Conservation (phyloP, 345 rosid genomes). For the Eucalyptus globulus region DNA sequence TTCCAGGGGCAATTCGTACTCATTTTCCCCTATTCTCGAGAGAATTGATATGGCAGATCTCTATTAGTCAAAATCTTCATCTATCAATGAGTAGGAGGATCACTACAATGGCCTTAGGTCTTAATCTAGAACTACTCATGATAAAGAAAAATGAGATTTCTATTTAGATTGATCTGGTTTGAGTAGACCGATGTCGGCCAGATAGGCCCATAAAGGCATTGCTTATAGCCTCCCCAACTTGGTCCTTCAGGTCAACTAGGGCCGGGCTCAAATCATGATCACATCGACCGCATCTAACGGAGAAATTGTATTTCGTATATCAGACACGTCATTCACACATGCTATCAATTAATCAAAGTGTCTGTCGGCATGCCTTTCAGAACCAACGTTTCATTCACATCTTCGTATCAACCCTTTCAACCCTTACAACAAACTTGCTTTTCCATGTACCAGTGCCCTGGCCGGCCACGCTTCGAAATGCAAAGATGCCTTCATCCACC, state of each 20-base stretch:
- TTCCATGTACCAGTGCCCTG: not conserved
- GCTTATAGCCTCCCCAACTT: not conserved
- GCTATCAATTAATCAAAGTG: not conserved
- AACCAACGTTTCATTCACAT: not conserved
- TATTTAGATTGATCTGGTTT: not conserved
- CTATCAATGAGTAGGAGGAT: not conserved
- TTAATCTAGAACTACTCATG: not conserved
- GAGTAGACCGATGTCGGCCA: not conserved
- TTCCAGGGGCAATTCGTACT: not conserved
- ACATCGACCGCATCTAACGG: accelerated
- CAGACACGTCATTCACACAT: not conserved
- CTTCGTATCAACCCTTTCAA: not conserved
- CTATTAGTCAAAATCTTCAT: not conserved
- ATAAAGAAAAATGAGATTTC: not conserved
- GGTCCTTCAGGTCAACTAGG: not conserved
- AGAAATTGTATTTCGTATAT: not conserved
- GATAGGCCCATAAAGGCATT: not conserved
- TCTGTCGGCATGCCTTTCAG: not conserved
- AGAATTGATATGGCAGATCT: not conserved
- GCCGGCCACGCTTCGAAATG: not conserved
- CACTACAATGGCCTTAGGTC: not conserved
- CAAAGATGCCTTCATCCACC: not conserved
- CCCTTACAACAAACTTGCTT: not conserved
- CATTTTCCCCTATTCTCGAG: not conserved
- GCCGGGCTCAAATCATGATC: not conserved